Percentiles rank a stretch among this genome's conserved stretches.
Evolutionary conservation across 2,329 filamentous ascomycete species (phyloP).

Genomic region (Tolypocladium inflatum): DNA sequence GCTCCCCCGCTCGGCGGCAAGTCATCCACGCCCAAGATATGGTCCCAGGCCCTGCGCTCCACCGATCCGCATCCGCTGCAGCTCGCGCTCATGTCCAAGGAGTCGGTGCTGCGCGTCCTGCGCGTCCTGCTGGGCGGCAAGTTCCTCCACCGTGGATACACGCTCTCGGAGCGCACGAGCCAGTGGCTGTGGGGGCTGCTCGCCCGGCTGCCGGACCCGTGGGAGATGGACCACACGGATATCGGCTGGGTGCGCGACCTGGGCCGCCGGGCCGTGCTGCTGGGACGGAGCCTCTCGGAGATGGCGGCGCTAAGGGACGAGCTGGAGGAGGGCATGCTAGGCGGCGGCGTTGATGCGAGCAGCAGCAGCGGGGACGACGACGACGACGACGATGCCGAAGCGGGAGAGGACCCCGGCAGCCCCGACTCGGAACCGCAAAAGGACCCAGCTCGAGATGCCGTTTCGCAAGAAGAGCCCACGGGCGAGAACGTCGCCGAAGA

Average conservation of each 20-base stretch:
- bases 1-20: slow-evolving; percentile 43
- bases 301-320: slow-evolving; percentile 38
- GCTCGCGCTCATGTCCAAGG: slow-evolving; percentile 55
- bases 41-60: slow-evolving; percentile 41
- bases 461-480: background rate
- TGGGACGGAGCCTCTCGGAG: slow-evolving; percentile 45
- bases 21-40: slow-evolving; percentile 38
- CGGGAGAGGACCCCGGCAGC: background rate
- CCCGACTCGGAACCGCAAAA: background rate
- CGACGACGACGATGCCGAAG: slow-evolving; percentile 2
- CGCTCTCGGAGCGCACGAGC: slow-evolving; percentile 57
- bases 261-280: slow-evolving; percentile 62
- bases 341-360: slow-evolving; percentile 35
- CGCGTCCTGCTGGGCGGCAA: slow-evolving; percentile 55
- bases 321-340: slow-evolving; percentile 29
- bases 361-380: slow-evolving; percentile 22
- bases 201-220: slow-evolving; percentile 62
- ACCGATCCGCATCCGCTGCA: slow-evolving; percentile 50
- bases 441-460: background rate
- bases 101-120: slow-evolving; percentile 56
- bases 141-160: slow-evolving; percentile 49
- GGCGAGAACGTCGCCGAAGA: slow-evolving; percentile 8
- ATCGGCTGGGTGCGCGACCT: slow-evolving; percentile 70
- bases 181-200: slow-evolving; percentile 81
- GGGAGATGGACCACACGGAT: slow-evolving; percentile 66